These are phyloP conservation scores for Massariosphaeria phaeospora DNA, from an alignment of 495 filamentous ascomycete species.

Conservation along the genomic window DNA sequence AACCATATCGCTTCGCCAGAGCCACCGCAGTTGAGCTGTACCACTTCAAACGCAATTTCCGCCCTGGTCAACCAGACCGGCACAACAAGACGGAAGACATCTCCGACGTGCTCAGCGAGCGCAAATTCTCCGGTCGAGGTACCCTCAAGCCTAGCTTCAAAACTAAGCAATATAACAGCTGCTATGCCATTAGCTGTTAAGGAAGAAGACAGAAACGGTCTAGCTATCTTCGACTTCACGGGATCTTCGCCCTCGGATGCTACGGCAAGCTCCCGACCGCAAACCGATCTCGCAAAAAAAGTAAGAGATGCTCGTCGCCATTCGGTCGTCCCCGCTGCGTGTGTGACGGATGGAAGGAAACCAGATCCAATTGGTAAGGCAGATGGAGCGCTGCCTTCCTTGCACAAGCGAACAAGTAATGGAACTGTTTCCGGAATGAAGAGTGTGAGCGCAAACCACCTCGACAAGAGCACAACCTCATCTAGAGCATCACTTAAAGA, in stretches of 20 bases:
- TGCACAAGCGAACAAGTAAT: constrained; percentile 14
- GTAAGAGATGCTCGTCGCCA: constrained; percentile 18
- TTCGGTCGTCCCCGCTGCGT: constrained; percentile 4
- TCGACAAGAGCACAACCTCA: neutral
- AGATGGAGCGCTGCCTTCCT: constrained; percentile 4
- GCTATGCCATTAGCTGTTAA: constrained; percentile 8
- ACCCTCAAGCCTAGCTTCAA: neutral
- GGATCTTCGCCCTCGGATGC: constrained; percentile 33
- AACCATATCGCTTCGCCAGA: neutral
- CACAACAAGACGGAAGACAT: neutral
- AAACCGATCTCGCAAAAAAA: constrained; percentile 15
- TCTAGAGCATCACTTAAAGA: neutral
- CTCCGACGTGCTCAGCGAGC: neutral
- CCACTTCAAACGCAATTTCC: constrained; percentile 23
- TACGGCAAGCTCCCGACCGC: neutral
- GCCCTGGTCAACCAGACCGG: constrained; percentile 8
- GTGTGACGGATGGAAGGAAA: neutral
- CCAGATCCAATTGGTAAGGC: neutral
- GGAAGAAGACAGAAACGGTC: constrained; percentile 24
- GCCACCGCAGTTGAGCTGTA: constrained; percentile 17
- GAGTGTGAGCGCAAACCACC: constrained; percentile 3
- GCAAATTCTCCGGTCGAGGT: neutral
- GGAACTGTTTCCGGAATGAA: neutral
- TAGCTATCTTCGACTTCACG: constrained; percentile 41
- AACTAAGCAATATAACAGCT: neutral